Conservation (phyloP, 2,329 filamentous ascomycete genomes). For the Talaromyces sp. region DNA sequence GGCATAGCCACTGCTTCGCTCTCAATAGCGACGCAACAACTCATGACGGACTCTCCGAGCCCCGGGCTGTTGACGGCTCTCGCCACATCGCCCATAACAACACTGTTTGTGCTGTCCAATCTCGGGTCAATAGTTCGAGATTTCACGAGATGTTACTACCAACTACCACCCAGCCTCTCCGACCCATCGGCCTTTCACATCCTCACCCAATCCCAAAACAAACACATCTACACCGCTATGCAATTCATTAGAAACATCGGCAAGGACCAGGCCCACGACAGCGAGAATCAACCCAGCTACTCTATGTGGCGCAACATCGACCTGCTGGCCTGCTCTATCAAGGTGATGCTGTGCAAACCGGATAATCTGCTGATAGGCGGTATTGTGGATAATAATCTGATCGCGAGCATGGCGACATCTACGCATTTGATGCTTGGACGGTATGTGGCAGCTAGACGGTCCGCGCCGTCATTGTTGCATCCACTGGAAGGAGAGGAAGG, state of each 20-base stretch:
- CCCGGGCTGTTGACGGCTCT: constrained; percentile 19
- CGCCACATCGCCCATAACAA: constrained; percentile 21
- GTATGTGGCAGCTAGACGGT: constrained; percentile 23
- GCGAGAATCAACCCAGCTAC: constrained; percentile 12
- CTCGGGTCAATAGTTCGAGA: constrained; percentile 25
- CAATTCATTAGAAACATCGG: constrained; percentile 17
- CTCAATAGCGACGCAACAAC: constrained; percentile 25
- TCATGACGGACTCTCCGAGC: constrained; percentile 25
- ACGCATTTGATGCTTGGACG: constrained; percentile 24
- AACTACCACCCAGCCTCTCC: constrained; percentile 25
- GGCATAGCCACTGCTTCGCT: constrained; percentile 22
- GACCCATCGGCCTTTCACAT: constrained; percentile 31
- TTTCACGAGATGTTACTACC: constrained; percentile 32
- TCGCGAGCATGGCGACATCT: constrained; percentile 26
- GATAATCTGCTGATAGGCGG: constrained; percentile 31
- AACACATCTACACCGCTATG: constrained; percentile 22
- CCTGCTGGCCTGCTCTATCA: constrained; percentile 21
- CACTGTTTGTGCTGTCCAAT: constrained; percentile 24
- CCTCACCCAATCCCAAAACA: constrained; percentile 28
- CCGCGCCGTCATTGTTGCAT: constrained; percentile 18
- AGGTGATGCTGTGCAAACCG: constrained; percentile 26
- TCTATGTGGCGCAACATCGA: constrained; percentile 24
- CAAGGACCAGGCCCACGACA: constrained; percentile 5
- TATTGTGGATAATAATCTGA: constrained; percentile 28
- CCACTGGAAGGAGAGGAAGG: constrained; percentile 22